Conservation (phyloP, 2,329 filamentous ascomycete genomes). For the Xylaria arbuscula region DNA sequence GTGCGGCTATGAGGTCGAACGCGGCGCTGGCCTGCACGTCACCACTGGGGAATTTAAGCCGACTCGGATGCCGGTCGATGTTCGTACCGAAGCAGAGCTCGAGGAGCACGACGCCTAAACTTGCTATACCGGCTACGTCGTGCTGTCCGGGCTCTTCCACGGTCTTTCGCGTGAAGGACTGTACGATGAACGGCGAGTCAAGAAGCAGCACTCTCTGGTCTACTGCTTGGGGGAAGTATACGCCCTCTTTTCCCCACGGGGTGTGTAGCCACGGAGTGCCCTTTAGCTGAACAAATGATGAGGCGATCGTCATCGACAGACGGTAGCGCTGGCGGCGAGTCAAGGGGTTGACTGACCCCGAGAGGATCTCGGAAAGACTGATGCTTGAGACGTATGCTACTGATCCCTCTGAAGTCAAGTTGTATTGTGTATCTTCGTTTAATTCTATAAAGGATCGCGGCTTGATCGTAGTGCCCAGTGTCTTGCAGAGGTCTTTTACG, state of each 20-base stretch:
- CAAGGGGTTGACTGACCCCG: neutral
- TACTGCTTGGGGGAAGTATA: neutral
- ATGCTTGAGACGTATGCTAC: neutral
- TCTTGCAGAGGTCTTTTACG: too few relatives aligned
- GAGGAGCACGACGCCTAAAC: conserved; percentile 11
- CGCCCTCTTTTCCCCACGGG: neutral
- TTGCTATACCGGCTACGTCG: neutral
- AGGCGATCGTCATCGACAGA: conserved; percentile 10
- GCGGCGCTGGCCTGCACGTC: neutral
- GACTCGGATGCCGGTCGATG: conserved; percentile 4
- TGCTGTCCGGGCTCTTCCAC: too few relatives aligned
- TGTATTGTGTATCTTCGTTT: too few relatives aligned
- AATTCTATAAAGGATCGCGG: too few relatives aligned
- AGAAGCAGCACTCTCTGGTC: conserved; percentile 1
- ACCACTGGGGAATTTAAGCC: neutral
- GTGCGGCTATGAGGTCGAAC: conserved; percentile 12
- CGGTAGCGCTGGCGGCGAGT: conserved; percentile 22
- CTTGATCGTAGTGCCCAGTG: too few relatives aligned
- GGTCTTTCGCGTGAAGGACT: neutral
- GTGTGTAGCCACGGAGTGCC: conserved; percentile 12
- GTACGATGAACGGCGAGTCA: conserved; percentile 6
- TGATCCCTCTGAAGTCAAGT: too few relatives aligned
- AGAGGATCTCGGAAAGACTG: conserved; percentile 14
- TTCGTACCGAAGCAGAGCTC: conserved; percentile 20
- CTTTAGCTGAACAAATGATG: conserved; percentile 21